A percentile compares a stretch with the other conserved stretches of the same genome.
Evolutionary conservation across 352 stramenopile genomes (phyloP).

Genomic region (Globisporangium iwayamae): DNA sequence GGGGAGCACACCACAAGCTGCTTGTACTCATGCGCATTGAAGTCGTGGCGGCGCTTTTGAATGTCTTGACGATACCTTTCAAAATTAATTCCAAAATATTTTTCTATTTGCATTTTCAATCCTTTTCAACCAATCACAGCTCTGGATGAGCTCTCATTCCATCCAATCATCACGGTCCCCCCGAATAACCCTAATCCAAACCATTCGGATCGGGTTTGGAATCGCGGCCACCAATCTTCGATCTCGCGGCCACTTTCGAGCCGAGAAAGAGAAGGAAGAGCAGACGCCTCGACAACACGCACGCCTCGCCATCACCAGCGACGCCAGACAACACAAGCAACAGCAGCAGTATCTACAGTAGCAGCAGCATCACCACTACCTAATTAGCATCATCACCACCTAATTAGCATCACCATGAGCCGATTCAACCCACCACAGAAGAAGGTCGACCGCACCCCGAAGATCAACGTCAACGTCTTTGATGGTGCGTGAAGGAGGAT

Average conservation of each 20-base stretch:
- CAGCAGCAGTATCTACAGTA: constrained; percentile 3
- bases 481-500: constrained; percentile 9
- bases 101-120: no score
- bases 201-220: background rate
- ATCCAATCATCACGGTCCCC: background rate
- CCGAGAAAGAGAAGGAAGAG: background rate
- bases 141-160: background rate
- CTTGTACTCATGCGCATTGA: background rate
- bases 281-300: background rate
- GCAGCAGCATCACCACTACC: background rate
- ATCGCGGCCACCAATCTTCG: constrained; percentile 10
- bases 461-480: constrained; percentile 22
- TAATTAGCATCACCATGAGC: constrained; percentile 12
- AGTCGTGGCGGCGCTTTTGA: background rate
- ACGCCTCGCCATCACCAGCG: background rate
- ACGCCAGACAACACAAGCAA: background rate
- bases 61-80: no score
- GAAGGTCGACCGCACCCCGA: constrained; percentile 17
- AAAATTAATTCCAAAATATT: no score
- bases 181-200: background rate
- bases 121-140: no score
- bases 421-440: constrained; percentile 14
- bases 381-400: background rate
- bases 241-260: background rate
- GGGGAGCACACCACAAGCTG: background rate